Conservation (phyloP, 768 basidiomycete genomes). For the Floccularia luteovirens region DNA sequence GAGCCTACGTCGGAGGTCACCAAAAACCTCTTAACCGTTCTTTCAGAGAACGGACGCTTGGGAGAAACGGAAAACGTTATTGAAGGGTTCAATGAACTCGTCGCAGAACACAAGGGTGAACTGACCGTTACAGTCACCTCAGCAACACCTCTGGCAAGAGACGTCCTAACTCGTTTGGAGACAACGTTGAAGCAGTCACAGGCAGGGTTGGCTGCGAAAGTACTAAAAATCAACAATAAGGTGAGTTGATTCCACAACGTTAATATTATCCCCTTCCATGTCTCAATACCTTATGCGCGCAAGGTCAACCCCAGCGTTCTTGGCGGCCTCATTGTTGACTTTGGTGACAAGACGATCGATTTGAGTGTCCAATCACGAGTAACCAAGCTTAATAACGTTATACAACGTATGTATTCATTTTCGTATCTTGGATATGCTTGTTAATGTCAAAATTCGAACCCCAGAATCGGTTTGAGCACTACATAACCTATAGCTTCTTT, state of each 20-base stretch:
- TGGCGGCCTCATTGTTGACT: constrained; percentile 92
- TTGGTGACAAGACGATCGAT: constrained; percentile 98
- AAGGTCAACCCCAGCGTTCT: constrained; percentile 90
- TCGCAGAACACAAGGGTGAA: constrained; percentile 87
- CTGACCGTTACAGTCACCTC: constrained; percentile 90
- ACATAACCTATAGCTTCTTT: no score
- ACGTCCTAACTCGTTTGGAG: constrained; percentile 74
- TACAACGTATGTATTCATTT: constrained; percentile 81
- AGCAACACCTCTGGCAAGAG: constrained; percentile 71
- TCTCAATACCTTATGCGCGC: not conserved
- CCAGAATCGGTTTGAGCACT: no score
- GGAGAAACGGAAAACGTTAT: constrained; percentile 81
- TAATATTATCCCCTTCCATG: not conserved
- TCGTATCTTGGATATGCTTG: no score
- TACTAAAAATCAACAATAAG: constrained; percentile 88
- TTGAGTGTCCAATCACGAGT: constrained; percentile 91
- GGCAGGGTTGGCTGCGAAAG: constrained; percentile 81
- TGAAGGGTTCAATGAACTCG: constrained; percentile 85
- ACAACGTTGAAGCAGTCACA: constrained; percentile 79
- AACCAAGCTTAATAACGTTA: constrained; percentile 86
- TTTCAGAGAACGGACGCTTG: constrained; percentile 91
- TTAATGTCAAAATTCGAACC: no score
- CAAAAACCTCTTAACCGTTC: constrained; percentile 83
- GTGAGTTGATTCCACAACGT: constrained; percentile 28
- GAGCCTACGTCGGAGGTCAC: constrained; percentile 78